These are phyloP conservation scores for Setomelanomma holmii DNA, from an alignment of 2,329 filamentous ascomycete species.

Conservation along the genomic window DNA sequence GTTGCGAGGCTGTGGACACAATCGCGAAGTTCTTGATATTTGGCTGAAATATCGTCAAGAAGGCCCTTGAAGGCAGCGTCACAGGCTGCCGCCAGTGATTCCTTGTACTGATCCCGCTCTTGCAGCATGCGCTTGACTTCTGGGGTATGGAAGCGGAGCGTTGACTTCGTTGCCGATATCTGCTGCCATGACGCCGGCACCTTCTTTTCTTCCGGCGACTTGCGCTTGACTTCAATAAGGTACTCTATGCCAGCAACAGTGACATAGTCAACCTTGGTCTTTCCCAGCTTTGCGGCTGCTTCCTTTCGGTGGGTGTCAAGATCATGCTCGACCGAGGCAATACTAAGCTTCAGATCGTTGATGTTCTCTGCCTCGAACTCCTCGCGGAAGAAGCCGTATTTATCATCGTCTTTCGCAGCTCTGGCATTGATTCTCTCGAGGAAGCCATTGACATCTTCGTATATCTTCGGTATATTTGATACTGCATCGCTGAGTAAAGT, in stretches of 20 bases:
- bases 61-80: constrained; percentile 80
- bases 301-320: constrained; percentile 76
- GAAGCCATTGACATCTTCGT: constrained; percentile 73
- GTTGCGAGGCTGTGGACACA: constrained; percentile 84
- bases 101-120: constrained; percentile 93
- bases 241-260: constrained; percentile 93
- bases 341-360: constrained; percentile 87
- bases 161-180: constrained; percentile 90
- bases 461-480: constrained; percentile 76
- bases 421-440: constrained; percentile 85
- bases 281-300: constrained; percentile 75
- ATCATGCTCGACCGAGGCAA: constrained; percentile 90
- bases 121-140: constrained; percentile 82
- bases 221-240: constrained; percentile 88
- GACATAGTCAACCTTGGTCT: constrained; percentile 75
- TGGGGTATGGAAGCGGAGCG: constrained; percentile 92
- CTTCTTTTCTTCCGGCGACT: constrained; percentile 70
- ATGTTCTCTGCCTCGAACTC: constrained; percentile 88
- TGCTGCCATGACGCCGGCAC: constrained; percentile 96
- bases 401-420: constrained; percentile 86
- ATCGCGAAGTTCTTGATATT: constrained; percentile 90
- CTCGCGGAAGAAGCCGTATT: constrained; percentile 91
- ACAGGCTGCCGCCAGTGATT: constrained; percentile 89
- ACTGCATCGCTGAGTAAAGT: constrained; percentile 74
- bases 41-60: constrained; percentile 75